These are phyloP conservation scores for Cucurbita maxima DNA, from an alignment of 306 rosid genomes.

Conservation along the genomic window DNA sequence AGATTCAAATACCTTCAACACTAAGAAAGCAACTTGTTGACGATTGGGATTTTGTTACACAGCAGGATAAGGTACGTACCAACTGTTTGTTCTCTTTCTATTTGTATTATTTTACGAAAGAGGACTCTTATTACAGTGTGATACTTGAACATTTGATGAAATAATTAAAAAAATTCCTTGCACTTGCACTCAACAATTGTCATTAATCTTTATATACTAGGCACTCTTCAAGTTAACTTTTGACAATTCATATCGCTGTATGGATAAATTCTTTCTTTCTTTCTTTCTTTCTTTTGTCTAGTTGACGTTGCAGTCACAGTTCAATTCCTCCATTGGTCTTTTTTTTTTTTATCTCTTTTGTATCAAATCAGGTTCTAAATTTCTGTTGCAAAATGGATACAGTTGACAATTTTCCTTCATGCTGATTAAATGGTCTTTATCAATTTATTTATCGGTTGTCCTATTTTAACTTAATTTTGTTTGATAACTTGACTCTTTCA, in stretches of 20 bases:
- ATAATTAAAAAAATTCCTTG: neutral
- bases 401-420: neutral
- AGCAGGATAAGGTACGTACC: conserved; percentile 72
- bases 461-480: neutral
- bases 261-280: no score
- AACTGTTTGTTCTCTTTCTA: conserved; percentile 5
- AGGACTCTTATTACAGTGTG: neutral
- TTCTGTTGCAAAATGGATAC: neutral
- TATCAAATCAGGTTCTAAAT: neutral
- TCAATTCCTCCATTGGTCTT: neutral
- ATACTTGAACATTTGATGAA: neutral
- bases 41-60: conserved; percentile 73
- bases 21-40: conserved; percentile 92
- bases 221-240: neutral
- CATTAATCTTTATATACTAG: neutral
- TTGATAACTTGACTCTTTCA: neutral
- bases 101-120: neutral
- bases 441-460: neutral
- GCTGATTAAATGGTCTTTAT: neutral
- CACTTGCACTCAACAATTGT: neutral
- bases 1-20: conserved; percentile 87
- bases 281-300: neutral
- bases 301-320: neutral
- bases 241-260: neutral
- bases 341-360: neutral